Evolutionary conservation across 306 rosid species (phyloP).

Genomic region (Arachis hypogaea): DNA sequence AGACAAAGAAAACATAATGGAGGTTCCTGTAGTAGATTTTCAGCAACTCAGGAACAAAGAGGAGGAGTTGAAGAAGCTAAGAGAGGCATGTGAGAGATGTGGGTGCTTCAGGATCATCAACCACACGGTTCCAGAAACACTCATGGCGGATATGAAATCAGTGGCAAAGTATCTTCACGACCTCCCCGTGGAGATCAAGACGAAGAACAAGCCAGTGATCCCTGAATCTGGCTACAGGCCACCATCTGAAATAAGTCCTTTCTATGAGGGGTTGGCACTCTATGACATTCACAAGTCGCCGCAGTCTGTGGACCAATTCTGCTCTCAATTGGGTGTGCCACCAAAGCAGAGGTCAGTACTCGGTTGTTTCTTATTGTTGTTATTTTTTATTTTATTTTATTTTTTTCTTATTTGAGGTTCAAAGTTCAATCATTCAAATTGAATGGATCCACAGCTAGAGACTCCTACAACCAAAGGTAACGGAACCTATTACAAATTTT

Average conservation of each 20-base stretch:
- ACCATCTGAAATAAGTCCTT: constrained; percentile 20
- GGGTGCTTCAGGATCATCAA: constrained; percentile 58
- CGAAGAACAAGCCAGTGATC: constrained; percentile 39
- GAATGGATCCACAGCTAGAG: no score
- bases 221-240: constrained; percentile 48
- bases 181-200: constrained; percentile 55
- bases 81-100: constrained; percentile 54
- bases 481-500: no score
- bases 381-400: no score
- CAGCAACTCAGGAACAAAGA: constrained; percentile 13
- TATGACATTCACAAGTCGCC: constrained; percentile 43
- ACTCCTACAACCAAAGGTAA: no score
- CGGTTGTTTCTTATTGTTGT: no score
- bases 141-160: constrained; percentile 56
- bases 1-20: background rate
- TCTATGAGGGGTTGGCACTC: constrained; percentile 50
- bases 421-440: no score
- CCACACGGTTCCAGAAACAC: constrained; percentile 39
- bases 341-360: constrained; percentile 40
- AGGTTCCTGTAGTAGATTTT: constrained; percentile 47
- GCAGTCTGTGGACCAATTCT: constrained; percentile 36
- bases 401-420: no score
- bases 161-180: constrained; percentile 42
- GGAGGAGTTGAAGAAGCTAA: constrained; percentile 39
- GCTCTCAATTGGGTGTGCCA: constrained; percentile 40